Evolutionary conservation across 2,329 filamentous ascomycete species (phyloP), one percentile per base, ranked within the genome.

Genomic region (Phyllosticta citriasiana): DNA sequence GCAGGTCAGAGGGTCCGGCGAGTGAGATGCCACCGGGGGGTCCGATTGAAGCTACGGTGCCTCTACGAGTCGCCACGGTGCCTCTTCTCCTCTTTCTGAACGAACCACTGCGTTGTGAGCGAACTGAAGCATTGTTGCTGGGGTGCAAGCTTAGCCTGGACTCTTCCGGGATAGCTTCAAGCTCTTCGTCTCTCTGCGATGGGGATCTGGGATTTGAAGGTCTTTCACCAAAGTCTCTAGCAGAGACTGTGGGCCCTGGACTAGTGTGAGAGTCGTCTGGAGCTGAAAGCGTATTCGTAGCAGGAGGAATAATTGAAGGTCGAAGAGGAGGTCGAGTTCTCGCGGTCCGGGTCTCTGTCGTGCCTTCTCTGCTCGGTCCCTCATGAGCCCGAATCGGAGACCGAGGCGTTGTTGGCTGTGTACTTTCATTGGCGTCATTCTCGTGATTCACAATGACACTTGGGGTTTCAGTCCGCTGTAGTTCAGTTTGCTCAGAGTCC

Each of bases 11-110:
- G 14, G 60, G 51, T 2, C 60, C 60, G 24, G 60, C 60, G 7
- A 62, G 55, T 22, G 55, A 57, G 24, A 62, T 57, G 14, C 60
- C 60, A 8, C 53, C 55, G 1, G 58, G 58, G 12, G 58, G 52
- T 27, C n/a, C 26, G 24, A 55, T 56, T 3, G 51, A 47, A n/a
- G 51, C 22, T 16, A 60, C 2, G 3, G 58, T 60, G 6, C 53
- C 53, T 4, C 58, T 56, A 2, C 58, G 53, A 4, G 53, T 33
- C 4, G 51, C 40, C 2, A 27, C 6, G 16, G 25, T 56, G 6
- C 55, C 53, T 25, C 33, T 30, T n/a, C 55, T 56, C 19, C 53
- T 52, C 19, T 40, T 56, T 7, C 58, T 16, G n/a, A 47, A 5
- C 14, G 35, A 47, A 6, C 35, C 35, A 47, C 14, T 47, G 35